These are phyloP conservation scores for Lasiosphaeria ovina DNA, from an alignment of 495 filamentous ascomycete species.

Conservation along the genomic window DNA sequence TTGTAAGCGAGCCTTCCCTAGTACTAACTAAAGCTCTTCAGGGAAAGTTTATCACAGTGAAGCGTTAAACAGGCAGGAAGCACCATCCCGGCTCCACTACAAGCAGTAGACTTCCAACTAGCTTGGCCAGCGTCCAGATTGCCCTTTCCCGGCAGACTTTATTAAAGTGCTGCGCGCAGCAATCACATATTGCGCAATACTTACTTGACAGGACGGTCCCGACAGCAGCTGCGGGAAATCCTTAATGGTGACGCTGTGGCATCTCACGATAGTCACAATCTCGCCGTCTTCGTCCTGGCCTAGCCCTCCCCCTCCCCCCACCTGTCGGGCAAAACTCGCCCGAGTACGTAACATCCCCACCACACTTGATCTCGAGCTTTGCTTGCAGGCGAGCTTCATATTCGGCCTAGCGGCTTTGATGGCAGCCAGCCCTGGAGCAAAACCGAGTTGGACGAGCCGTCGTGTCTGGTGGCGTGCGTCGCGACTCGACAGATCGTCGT, in stretches of 20 bases:
- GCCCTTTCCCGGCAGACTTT: no score
- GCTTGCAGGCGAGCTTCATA: neutral
- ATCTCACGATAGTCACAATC: slow-evolving; percentile 14
- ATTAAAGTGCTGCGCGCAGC: no score
- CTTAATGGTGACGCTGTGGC: slow-evolving; percentile 2
- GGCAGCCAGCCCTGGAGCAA: neutral
- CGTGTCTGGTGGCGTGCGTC: neutral
- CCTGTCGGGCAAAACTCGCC: slow-evolving; percentile 12
- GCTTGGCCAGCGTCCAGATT: no score
- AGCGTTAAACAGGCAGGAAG: no score
- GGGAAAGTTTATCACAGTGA: no score
- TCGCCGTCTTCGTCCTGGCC: neutral
- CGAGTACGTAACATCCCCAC: neutral
- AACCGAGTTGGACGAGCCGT: neutral
- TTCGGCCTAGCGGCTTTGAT: neutral
- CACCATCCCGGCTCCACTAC: no score
- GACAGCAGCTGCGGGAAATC: neutral
- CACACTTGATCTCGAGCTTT: neutral
- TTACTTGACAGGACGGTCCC: neutral
- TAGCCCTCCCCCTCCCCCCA: slow-evolving; percentile 1
- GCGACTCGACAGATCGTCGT: neutral
- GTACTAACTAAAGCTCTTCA: no score
- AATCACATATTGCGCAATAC: no score
- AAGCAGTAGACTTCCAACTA: no score
- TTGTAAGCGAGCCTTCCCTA: no score